phyloP scores from a whole-genome alignment of 2,329 filamentous ascomycete species.

The Balansia obtecta region DNA sequence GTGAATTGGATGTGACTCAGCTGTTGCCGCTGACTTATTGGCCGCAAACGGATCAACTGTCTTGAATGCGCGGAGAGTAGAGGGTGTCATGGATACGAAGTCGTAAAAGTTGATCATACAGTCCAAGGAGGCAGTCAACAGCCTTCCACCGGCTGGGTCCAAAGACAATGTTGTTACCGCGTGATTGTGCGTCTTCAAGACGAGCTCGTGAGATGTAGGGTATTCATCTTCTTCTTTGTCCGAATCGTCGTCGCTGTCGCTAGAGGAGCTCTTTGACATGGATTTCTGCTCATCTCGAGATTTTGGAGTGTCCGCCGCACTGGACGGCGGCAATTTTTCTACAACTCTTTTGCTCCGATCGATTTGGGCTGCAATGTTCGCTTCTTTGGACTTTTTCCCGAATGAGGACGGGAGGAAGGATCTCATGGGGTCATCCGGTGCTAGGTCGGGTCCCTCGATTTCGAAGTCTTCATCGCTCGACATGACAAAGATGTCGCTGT shows the following conservation, averaged over 20 bases:
- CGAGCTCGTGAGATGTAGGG: constrained; percentile 83
- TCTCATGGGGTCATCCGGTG: constrained; percentile 57
- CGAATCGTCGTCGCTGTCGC: constrained; percentile 6
- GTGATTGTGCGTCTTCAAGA: constrained; percentile 84
- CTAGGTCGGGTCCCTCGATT: constrained; percentile 40
- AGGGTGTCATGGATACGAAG: constrained; percentile 89
- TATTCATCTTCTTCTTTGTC: constrained; percentile 69
- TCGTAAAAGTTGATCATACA: constrained; percentile 89
- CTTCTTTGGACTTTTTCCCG: constrained; percentile 64
- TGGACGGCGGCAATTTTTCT: constrained; percentile 1
- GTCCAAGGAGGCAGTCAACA: constrained; percentile 86
- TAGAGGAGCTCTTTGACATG: constrained; percentile 5
- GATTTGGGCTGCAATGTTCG: constrained; percentile 70
- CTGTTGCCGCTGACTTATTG: constrained; percentile 52
- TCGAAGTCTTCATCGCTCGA: constrained; percentile 48
- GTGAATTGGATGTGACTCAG: constrained; percentile 81
- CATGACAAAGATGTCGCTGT: constrained; percentile 25
- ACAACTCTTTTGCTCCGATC: constrained; percentile 57
- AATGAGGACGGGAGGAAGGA: constrained; percentile 73
- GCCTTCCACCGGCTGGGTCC: constrained; percentile 71
- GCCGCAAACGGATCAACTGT: constrained; percentile 75
- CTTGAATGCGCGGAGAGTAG: constrained; percentile 86
- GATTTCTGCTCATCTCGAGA: neutral
- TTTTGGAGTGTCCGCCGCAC: constrained; percentile 6
- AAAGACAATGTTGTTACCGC: constrained; percentile 74